These are phyloP conservation scores for Sporothrix sp. DNA, from an alignment of 2,329 filamentous ascomycete species.

Conservation along the genomic window DNA sequence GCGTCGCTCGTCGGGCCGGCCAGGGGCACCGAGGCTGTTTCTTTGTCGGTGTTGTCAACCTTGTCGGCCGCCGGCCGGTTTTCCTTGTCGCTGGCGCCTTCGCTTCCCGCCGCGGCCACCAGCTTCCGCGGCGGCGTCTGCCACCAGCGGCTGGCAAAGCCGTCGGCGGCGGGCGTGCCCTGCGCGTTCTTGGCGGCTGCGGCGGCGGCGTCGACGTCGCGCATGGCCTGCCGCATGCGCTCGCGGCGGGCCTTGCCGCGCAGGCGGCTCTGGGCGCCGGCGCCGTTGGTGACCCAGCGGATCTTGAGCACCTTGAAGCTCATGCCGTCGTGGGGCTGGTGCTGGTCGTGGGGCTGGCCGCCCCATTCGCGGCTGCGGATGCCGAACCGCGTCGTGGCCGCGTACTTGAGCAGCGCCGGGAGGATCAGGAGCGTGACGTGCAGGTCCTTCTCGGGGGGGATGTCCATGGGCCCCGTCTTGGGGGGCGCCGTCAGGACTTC, in stretches of 20 bases:
- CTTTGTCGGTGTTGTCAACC: no score
- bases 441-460: conserved; percentile 63
- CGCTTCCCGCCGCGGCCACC: neutral
- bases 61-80: conserved; percentile 27
- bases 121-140: conserved; percentile 15
- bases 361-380: conserved; percentile 75
- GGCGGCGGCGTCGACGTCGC: conserved; percentile 34
- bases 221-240: conserved; percentile 46
- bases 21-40: no score
- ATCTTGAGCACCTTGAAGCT: conserved; percentile 78
- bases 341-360: conserved; percentile 20
- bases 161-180: conserved; percentile 16
- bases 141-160: conserved; percentile 14
- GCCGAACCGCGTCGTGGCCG: conserved; percentile 65
- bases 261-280: conserved; percentile 45
- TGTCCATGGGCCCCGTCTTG: conserved; percentile 48
- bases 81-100: conserved; percentile 33
- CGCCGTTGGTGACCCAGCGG: conserved; percentile 75
- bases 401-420: conserved; percentile 68
- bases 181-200: conserved; percentile 20
- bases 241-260: conserved; percentile 47
- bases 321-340: conserved; percentile 62
- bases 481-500: conserved; percentile 45
- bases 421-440: conserved; percentile 82
- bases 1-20: no score